phyloP scores from a whole-genome alignment of 1,284 basidiomycete species.

The Entoloma clypeatum region DNA sequence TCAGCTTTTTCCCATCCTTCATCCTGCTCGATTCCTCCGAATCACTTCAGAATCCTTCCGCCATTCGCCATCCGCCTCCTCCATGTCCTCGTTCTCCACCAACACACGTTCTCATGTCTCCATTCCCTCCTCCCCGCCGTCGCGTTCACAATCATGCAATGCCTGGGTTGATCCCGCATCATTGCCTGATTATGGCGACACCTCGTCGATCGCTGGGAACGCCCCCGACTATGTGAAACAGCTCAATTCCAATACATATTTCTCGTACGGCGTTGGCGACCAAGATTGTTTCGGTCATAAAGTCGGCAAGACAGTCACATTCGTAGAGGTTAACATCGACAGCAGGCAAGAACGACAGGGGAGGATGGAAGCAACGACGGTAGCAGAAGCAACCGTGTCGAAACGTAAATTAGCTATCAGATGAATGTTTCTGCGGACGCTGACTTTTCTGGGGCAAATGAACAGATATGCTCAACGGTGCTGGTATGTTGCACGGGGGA shows the following conservation, averaged over 20 bases:
- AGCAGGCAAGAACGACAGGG: constrained; percentile 42
- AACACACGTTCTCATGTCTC: constrained; percentile 18
- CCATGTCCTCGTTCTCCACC: constrained; percentile 23
- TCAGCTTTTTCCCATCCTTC: constrained; percentile 11
- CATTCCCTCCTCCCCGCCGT: constrained; percentile 13
- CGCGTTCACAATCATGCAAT: constrained; percentile 24
- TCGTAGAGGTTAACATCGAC: constrained; percentile 53
- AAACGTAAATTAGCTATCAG: constrained; percentile 42
- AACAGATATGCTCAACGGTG: constrained; percentile 68
- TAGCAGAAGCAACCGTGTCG: constrained; percentile 56
- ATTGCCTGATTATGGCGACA: constrained; percentile 51
- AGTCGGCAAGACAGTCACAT: constrained; percentile 55
- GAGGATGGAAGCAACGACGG: constrained; percentile 51
- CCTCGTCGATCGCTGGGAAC: constrained; percentile 55
- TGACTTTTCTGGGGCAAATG: constrained; percentile 11
- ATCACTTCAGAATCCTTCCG: constrained; percentile 20
- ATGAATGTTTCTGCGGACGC: constrained; percentile 1
- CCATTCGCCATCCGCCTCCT: constrained; percentile 20
- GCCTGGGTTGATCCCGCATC: constrained; percentile 61
- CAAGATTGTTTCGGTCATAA: constrained; percentile 55
- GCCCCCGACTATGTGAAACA: constrained; percentile 58
- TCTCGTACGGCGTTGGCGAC: constrained; percentile 61
- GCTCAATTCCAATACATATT: constrained; percentile 60
- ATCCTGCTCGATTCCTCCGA: constrained; percentile 26
- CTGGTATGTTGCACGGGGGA: constrained; percentile 68